These are phyloP conservation scores for Solanum hybrid DNA, from an alignment of 305 asterid species.

Conservation along the genomic window DNA sequence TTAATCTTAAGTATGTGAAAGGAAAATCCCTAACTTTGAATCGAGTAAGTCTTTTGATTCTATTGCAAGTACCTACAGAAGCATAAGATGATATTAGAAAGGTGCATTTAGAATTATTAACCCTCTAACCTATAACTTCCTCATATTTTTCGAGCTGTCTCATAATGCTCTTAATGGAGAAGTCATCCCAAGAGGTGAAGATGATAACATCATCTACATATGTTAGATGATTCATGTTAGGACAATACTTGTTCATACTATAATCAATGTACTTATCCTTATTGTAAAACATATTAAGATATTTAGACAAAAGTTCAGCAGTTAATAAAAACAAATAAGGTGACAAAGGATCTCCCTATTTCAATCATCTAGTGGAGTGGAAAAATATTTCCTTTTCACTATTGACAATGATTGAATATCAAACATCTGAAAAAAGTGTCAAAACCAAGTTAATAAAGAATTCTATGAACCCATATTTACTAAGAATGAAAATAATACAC, in stretches of 20 bases:
- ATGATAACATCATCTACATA: background rate
- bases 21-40: too few species aligned
- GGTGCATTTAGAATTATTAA: background rate
- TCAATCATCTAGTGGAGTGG: background rate
- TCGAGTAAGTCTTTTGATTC: too few species aligned
- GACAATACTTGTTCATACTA: background rate
- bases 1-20: too few species aligned
- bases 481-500: background rate
- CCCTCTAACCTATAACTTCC: background rate
- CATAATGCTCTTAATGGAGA: background rate
- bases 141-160: background rate
- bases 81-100: too few species aligned
- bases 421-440: background rate
- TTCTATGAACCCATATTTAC: background rate
- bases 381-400: background rate
- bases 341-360: background rate
- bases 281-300: background rate
- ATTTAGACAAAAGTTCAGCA: background rate
- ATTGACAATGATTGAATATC: background rate
- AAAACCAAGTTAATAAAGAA: background rate
- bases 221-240: too few species aligned
- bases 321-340: background rate
- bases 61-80: too few species aligned
- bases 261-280: background rate
- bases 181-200: background rate